Evolutionary conservation across 768 basidiomycete species (phyloP), one percentile per base, ranked within the genome.

Genomic region (Psilocybe azurescens): DNA sequence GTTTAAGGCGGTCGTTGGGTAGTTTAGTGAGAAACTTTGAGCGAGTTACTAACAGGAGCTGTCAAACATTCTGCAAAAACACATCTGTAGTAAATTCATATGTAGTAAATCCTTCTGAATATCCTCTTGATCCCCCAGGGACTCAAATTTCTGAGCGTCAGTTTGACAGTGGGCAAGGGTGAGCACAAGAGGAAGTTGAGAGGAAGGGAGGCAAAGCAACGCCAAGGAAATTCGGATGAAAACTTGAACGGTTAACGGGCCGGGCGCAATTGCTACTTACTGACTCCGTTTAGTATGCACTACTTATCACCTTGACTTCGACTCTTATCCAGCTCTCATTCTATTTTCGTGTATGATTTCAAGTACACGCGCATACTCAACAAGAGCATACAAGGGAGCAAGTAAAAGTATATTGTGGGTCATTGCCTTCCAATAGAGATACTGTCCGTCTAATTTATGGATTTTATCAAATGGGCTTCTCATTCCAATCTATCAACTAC

Each of bases 341-440:
- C 11, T 9, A 11, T 11, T 36, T n/a, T 18, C 7, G 33, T 63
- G 41, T 51, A 63, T 63, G 62, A 24, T 59, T 16, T 18, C 53
- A 24, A 20, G n/a, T 5, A 39, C 56, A 28, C 58, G 62, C 7
- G n/a, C 54, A 33, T 63, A 56, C 47, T 63, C 62, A 24, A 56
- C 58, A 13, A 63, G 48, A 53, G 53, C 58, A 36, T 36, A 44
- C 9, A 60, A 48, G 52, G 54, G 58, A 46, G 32, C 57, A 14
- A 28, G 3, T 28, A 32, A 59, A 55, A 63, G 62, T 32, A 52
- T 63, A 46, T 63, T 63, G 62, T 63, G 52, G 29, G 62, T 63
- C 38, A 32, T 2, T 18, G 10, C 3, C 29, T 48, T 33, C 13
- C 14, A 8, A n/a, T 5, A 13, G 56, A 53, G n/a, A 54, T 24